Evolutionary conservation across 2,329 filamentous ascomycete genomes (phyloP), one percentile per base, ranked within the genome.

Genomic region (Colletotrichum higginsianum): DNA sequence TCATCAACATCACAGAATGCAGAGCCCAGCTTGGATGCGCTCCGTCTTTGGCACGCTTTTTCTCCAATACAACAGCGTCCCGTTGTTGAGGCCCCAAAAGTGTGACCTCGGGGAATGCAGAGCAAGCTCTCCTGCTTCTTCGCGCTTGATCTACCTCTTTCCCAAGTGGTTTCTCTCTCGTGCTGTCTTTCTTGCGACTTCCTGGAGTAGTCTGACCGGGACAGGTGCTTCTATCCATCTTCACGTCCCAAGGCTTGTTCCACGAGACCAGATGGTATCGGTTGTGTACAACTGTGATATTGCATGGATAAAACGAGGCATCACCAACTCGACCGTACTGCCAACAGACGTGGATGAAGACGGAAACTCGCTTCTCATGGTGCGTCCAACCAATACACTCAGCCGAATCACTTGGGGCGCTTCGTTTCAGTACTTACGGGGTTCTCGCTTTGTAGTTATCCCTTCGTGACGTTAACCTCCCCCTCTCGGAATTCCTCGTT

Each of bases 361-460:
- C 65, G 61, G 66, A 23, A 56, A 46, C 21, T 64, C 60, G 12
- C 60, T 67, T 26, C 60, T 64, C 21, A 23, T 64, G 57, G 66
- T 67, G 53, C 16, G 64, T 52, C 30, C 46, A 30, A 12, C 18
- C 35, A 38, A 38, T 12, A 35, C 44, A 2, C 15, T 21, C 18
- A 38, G 44, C 18, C 18, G n/a, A 38, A 35, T 7, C 4, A 15
- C 2, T 21, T 30, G 1, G 2, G 8, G 35, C 16, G n/a, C 12
- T 11, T 8, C 50, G 6, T 15, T 35, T 40, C 9, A 15, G 4
- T 38, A 55, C 16, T 55, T 35, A 21, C 13, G 21, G 15, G 4
- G 15, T 38, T 21, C 7, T 30, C 18, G 23, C 12, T 30, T 47
- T 50, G 11, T 40, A 67, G 66, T 30, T 64, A 16, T 64, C 60